Conservation (phyloP, 169 alveolate genomes). For the Perkinsus chesapeaki region DNA sequence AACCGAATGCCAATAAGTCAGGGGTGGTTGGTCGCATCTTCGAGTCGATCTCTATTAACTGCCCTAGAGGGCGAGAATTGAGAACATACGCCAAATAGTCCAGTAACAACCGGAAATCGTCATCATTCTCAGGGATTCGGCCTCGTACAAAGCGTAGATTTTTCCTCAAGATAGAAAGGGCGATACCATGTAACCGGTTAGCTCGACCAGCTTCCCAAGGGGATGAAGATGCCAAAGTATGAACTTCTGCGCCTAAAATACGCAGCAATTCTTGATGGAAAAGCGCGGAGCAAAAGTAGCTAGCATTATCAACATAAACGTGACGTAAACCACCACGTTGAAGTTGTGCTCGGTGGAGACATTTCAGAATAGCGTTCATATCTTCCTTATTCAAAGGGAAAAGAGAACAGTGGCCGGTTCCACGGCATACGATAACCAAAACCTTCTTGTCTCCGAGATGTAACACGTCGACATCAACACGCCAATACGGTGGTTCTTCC, state of each 20-base stretch:
- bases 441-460: neutral
- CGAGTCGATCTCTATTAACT: neutral
- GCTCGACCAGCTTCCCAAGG: neutral
- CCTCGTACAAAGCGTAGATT: neutral
- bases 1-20: neutral
- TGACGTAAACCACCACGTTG: neutral
- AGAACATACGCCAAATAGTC: neutral
- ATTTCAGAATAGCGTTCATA: neutral
- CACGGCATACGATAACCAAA: neutral
- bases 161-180: neutral
- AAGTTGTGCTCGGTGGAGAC: neutral
- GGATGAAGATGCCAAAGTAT: neutral
- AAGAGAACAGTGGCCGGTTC: neutral
- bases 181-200: neutral
- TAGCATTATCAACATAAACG: neutral
- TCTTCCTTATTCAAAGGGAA: neutral
- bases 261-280: neutral
- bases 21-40: neutral
- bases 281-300: neutral
- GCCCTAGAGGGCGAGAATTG: neutral
- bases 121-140: neutral
- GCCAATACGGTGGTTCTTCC: neutral
- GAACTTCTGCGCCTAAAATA: neutral
- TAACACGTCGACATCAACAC: neutral
- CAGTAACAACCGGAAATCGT: neutral